Evolutionary conservation across 2,329 filamentous ascomycete genomes (phyloP).

Genomic region (Claviceps sorghi): DNA sequence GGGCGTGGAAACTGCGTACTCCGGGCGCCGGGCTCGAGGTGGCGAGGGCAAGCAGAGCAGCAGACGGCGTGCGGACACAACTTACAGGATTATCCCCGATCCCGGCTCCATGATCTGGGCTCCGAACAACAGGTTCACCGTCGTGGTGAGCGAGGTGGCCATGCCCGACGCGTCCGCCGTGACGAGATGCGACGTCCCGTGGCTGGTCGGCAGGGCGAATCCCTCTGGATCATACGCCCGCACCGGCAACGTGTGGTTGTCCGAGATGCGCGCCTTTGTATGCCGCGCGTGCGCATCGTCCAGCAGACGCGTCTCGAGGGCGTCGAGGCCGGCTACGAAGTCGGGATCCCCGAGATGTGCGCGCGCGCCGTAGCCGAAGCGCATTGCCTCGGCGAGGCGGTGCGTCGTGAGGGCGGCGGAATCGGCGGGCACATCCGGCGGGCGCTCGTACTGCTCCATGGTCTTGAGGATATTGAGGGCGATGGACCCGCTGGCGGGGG

Average conservation of each 20-base stretch:
- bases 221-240: constrained; percentile 57
- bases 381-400: constrained; percentile 72
- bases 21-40: too few species aligned
- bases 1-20: too few species aligned
- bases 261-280: constrained; percentile 54
- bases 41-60: too few species aligned
- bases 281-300: constrained; percentile 40
- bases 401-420: constrained; percentile 55
- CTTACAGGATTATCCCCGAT: constrained; percentile 62
- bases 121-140: constrained; percentile 78
- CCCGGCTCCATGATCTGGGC: constrained; percentile 63
- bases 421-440: constrained; percentile 32
- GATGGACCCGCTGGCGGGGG: constrained; percentile 67
- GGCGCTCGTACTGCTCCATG: constrained; percentile 58
- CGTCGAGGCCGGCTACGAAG: constrained; percentile 49
- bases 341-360: constrained; percentile 69
- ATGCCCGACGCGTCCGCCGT: constrained; percentile 59
- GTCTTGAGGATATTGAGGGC: constrained; percentile 66
- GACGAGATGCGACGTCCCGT: constrained; percentile 61
- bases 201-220: constrained; percentile 52
- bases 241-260: constrained; percentile 56
- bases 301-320: constrained; percentile 57
- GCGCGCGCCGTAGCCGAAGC: constrained; percentile 73
- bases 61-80: too few species aligned
- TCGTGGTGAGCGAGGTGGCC: constrained; percentile 70